These are phyloP conservation scores for Artemisia argyi DNA, from an alignment of 129 eudicot species.

Conservation along the genomic window DNA sequence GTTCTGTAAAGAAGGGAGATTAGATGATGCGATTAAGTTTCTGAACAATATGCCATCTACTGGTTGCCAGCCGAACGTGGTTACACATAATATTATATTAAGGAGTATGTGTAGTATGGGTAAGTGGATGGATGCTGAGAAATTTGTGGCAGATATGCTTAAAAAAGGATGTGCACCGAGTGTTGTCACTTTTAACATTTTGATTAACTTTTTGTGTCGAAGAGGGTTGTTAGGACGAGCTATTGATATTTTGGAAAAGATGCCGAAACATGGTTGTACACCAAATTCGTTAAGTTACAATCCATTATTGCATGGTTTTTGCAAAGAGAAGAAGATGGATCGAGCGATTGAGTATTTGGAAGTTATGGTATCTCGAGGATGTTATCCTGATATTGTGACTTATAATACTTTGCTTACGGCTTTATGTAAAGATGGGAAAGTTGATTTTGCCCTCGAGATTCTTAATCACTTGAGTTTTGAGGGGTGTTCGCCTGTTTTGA, in stretches of 20 bases:
- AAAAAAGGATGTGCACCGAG: conserved; percentile 74
- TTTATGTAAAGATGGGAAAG: conserved; percentile 85
- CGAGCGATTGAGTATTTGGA: conserved; percentile 78
- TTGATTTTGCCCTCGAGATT: conserved; percentile 67
- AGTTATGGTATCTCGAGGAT: conserved; percentile 72
- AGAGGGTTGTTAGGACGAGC: conserved; percentile 67
- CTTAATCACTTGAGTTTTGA: conserved; percentile 63
- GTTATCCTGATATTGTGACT: conserved; percentile 83
- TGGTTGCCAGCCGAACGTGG: conserved; percentile 84
- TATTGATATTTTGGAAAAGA: conserved; percentile 72
- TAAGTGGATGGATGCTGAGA: conserved; percentile 93
- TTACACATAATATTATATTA: conserved; percentile 65
- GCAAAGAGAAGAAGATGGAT: conserved; percentile 87
- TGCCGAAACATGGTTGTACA: conserved; percentile 77
- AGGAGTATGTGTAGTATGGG: conserved; percentile 79
- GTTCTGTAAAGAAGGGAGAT: conserved; percentile 79
- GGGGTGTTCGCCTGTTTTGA: conserved; percentile 81
- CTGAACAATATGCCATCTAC: conserved; percentile 52
- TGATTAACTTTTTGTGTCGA: conserved; percentile 74
- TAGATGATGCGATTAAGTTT: conserved; percentile 74
- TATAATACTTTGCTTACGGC: conserved; percentile 76
- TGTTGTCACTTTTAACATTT: conserved; percentile 81
- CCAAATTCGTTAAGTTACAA: conserved; percentile 83
- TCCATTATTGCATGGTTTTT: conserved; percentile 77
- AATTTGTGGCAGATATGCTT: conserved; percentile 67